A percentile compares a stretch with the other conserved stretches of the same genome.
Evolutionary conservation across 306 rosid genomes (phyloP).

Genomic region (Vigna hirtella): DNA sequence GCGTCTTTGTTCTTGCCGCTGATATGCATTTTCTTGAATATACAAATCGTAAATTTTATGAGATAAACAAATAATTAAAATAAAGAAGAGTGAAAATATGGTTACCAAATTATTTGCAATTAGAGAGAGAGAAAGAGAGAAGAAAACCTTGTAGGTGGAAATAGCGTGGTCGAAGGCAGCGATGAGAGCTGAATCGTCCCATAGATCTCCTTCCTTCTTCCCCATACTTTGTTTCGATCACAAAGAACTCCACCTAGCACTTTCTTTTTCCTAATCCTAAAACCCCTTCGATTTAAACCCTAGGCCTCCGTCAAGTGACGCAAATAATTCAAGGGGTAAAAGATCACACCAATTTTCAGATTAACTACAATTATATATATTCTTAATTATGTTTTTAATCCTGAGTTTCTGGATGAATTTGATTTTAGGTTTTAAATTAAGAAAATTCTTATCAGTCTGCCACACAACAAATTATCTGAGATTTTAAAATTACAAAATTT

Average conservation of each 20-base stretch:
- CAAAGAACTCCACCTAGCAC: background rate
- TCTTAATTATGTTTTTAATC: too few relatives aligned
- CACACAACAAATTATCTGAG: too few relatives aligned
- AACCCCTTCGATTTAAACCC: conserved; percentile 8
- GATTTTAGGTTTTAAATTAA: too few relatives aligned
- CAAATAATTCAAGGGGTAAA: too few relatives aligned
- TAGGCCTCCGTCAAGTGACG: background rate
- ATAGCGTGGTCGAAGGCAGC: conserved; percentile 78
- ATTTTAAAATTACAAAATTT: too few relatives aligned
- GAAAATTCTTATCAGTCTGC: too few relatives aligned
- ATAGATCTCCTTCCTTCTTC: conserved; percentile 63
- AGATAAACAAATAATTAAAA: conserved; percentile 3
- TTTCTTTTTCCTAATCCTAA: background rate
- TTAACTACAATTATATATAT: too few relatives aligned
- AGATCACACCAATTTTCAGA: too few relatives aligned
- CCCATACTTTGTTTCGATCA: conserved; percentile 49
- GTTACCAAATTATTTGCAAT: background rate
- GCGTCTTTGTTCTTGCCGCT: conserved; percentile 32
- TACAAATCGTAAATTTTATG: background rate
- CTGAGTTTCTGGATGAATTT: too few relatives aligned
- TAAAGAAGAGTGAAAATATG: background rate
- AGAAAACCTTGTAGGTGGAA: conserved; percentile 70
- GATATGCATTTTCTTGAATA: conserved; percentile 64
- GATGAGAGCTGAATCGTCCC: conserved; percentile 91
- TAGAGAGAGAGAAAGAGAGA: background rate